Evolutionary conservation across 768 basidiomycete genomes (phyloP).

Genomic region (Suillus weaverae): DNA sequence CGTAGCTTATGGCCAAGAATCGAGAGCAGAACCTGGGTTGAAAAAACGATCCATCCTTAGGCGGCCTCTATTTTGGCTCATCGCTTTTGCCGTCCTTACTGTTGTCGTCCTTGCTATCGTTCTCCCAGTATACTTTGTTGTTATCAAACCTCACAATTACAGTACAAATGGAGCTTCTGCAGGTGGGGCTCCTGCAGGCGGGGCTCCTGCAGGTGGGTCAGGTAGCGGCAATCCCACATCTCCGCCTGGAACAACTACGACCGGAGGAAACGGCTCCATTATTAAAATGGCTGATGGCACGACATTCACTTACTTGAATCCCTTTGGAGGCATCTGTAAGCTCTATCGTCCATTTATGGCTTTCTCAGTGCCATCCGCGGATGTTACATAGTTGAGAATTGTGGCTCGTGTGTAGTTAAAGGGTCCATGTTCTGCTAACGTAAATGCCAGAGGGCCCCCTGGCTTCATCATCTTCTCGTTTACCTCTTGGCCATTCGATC

Average conservation of each 20-base stretch:
- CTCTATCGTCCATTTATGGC: constrained; percentile 10
- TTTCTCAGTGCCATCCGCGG: not conserved
- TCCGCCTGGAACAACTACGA: constrained; percentile 17
- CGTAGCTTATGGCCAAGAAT: constrained; percentile 10
- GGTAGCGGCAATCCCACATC: constrained; percentile 12
- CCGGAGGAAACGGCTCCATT: constrained; percentile 70
- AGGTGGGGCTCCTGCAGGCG: not conserved
- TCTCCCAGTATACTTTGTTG: constrained; percentile 40
- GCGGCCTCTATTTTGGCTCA: constrained; percentile 29
- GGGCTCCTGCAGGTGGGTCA: constrained; percentile 6
- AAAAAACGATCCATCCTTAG: constrained; percentile 20
- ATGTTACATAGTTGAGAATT: not conserved
- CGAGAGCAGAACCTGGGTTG: not conserved
- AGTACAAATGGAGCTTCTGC: not conserved
- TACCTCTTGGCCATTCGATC: not conserved
- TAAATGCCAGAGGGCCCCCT: not conserved
- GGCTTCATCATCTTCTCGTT: constrained; percentile 3
- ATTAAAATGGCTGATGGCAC: constrained; percentile 66
- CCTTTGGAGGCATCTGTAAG: constrained; percentile 75
- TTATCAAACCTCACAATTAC: constrained; percentile 25
- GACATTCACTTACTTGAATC: constrained; percentile 74
- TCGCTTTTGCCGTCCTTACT: constrained; percentile 28
- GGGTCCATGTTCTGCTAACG: not conserved
- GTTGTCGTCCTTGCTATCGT: constrained; percentile 37
- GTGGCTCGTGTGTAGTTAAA: not conserved